These are phyloP conservation scores for Metschnikowia lunata DNA, from an alignment of 805 yeast species.

Conservation along the genomic window DNA sequence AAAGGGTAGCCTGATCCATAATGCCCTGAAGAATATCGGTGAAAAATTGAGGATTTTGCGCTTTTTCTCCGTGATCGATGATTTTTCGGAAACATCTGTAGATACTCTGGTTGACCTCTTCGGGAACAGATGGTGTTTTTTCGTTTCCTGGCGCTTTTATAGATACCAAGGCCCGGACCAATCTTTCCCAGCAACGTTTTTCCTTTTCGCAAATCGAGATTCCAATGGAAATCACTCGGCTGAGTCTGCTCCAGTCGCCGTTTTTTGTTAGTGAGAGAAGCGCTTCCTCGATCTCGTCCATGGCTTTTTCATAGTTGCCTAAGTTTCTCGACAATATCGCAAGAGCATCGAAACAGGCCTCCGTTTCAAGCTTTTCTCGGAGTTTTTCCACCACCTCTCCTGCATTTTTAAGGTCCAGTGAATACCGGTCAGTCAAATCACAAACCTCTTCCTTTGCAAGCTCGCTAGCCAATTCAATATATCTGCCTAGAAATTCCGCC, in stretches of 20 bases:
- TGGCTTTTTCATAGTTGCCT: conserved; percentile 26
- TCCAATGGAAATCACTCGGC: conserved; percentile 5
- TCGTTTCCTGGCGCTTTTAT: conserved; percentile 12
- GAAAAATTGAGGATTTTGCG: conserved; percentile 5
- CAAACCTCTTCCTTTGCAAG: conserved; percentile 15
- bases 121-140: background rate
- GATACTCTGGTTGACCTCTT: conserved; percentile 24
- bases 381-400: no score
- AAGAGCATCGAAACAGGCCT: conserved; percentile 25
- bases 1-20: conserved; percentile 35
- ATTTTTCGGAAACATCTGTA: conserved; percentile 31
- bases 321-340: conserved; percentile 26
- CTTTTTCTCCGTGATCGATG: conserved; percentile 22
- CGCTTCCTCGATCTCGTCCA: conserved; percentile 26
- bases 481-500: conserved; percentile 16
- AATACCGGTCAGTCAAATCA: conserved; percentile 11
- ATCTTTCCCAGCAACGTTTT: conserved; percentile 28
- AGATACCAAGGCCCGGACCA: conserved; percentile 24
- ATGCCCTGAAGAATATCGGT: conserved; percentile 11
- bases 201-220: conserved; percentile 14
- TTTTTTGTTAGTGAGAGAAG: conserved; percentile 22
- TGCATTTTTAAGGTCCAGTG: no score
- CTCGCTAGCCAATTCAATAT: conserved; percentile 22
- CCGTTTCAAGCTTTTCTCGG: no score
- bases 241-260: background rate